These are phyloP conservation scores for Echium plantagineum DNA, from an alignment of 257 asterid genomes.

Conservation along the genomic window DNA sequence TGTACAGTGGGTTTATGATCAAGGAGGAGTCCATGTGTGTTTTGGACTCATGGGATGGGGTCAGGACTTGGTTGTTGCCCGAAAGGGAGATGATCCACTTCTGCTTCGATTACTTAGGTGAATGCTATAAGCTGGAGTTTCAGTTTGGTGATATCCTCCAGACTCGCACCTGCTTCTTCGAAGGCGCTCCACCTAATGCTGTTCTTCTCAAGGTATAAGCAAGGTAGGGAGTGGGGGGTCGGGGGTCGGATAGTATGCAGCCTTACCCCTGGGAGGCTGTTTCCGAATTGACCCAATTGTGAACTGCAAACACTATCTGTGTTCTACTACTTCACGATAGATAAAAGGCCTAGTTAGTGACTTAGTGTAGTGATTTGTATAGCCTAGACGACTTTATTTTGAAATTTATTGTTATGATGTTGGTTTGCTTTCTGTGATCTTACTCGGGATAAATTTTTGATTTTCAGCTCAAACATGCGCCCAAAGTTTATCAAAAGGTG, in stretches of 20 bases:
- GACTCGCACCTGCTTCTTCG: conserved; percentile 34
- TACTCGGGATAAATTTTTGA: not conserved
- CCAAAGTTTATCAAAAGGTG: conserved; percentile 53
- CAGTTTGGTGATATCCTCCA: conserved; percentile 66
- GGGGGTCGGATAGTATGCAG: no score
- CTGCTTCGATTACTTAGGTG: conserved; percentile 30
- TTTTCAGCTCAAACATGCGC: conserved; percentile 75
- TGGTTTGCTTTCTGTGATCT: conserved; percentile 1
- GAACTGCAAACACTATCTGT: no score
- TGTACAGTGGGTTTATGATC: conserved; percentile 49
- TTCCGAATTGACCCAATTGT: no score
- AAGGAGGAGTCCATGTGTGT: conserved; percentile 35
- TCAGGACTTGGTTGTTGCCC: conserved; percentile 60
- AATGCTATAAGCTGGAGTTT: conserved; percentile 55
- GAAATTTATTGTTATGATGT: no score
- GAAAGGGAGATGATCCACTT: conserved; percentile 53
- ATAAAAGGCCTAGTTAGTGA: no score
- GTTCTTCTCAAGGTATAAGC: conserved; percentile 54
- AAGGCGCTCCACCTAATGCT: conserved; percentile 21
- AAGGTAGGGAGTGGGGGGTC: no score
- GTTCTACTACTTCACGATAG: no score
- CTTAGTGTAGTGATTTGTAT: not conserved
- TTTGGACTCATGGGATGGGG: conserved; percentile 55
- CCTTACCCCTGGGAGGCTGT: no score
- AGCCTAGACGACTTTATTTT: not conserved